Base-by-base conservation (phyloP, 2,329 filamentous ascomycete species). In the Apiospora koreana region DNA sequence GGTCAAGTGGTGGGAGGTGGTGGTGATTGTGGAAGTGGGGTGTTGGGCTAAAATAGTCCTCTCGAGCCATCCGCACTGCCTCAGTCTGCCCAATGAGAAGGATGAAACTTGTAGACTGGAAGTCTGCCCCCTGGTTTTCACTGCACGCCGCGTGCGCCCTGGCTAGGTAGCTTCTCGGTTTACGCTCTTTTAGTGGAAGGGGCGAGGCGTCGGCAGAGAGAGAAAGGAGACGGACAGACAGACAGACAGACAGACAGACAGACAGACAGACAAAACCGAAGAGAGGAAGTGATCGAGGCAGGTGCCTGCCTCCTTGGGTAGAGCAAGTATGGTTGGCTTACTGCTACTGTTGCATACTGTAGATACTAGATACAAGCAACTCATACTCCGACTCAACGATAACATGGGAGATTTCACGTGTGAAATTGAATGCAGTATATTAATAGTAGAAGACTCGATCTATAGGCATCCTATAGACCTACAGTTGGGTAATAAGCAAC, bases 21-120 rank as follows among this genome's bases (percentile, higher is more conserved):
- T 62, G 54, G 54, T 62, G 54, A 62, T 62, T 62, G 54, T 62
- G 54, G 28, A 62, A 62, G 54, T 62, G 54, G 54, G 38, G 54
- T 62, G 54, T 62, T 62, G 54, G 54, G 54, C 54, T 62, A 62
- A 62, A 62, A 38, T 62, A 62, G 54, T 62, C 54, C 54, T 62
- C 9, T 62, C 31, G 31, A 38, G 54, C 54, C 54, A 62, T 62
- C 38, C n/a, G 54, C 54, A 62, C 54, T 62, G 54, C 54, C 54
- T 58, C 50, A 38, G 54, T 18, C 54, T 38, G 54, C 54, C 54
- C 54, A 62, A 62, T 62, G 54, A 62, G 54, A 31, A 62, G 18
- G 54, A 38, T 62, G 54, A 62, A 62, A 62, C 54, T 12, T 62
- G 54, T 10, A 38, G n/a, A 31, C 35, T 18, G n/a, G 35, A 38